These are phyloP conservation scores for Puccinia coronata DNA, from an alignment of 1,284 basidiomycete species.

Conservation along the genomic window DNA sequence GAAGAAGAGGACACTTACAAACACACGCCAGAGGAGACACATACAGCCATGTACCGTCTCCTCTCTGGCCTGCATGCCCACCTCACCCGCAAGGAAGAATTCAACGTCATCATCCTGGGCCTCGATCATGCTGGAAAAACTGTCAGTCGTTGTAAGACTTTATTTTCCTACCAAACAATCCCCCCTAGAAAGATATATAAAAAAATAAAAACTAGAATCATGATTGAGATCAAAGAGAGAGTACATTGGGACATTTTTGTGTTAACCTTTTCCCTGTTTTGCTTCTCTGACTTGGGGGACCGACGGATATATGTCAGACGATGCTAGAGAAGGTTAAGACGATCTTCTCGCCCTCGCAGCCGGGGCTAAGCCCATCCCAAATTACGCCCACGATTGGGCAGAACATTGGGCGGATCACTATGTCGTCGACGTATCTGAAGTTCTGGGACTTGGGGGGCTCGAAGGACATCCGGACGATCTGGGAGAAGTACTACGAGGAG, in stretches of 20 bases:
- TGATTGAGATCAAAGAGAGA: not conserved
- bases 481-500: constrained; percentile 48
- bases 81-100: constrained; percentile 49
- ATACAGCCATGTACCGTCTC: constrained; percentile 35
- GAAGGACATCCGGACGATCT: too few relatives aligned
- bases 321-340: too few relatives aligned
- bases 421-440: constrained; percentile 33
- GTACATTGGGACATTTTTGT: not conserved
- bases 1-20: not conserved
- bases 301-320: not conserved
- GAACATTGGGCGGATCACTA: constrained; percentile 41
- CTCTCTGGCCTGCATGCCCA: constrained; percentile 46
- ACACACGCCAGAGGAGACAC: not conserved
- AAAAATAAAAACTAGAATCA: not conserved
- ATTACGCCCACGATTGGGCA: constrained; percentile 37
- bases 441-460: constrained; percentile 47
- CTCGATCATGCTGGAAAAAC: constrained; percentile 49
- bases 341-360: constrained; percentile 35
- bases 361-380: too few relatives aligned
- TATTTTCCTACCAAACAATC: not conserved
- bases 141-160: constrained; percentile 36
- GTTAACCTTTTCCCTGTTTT: not conserved
- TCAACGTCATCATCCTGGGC: constrained; percentile 43
- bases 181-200: too few relatives aligned
- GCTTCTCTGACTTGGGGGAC: not conserved